These are phyloP conservation scores for Aspergillus sclerotialis DNA, from an alignment of 2,329 filamentous ascomycete genomes.

Conservation along the genomic window DNA sequence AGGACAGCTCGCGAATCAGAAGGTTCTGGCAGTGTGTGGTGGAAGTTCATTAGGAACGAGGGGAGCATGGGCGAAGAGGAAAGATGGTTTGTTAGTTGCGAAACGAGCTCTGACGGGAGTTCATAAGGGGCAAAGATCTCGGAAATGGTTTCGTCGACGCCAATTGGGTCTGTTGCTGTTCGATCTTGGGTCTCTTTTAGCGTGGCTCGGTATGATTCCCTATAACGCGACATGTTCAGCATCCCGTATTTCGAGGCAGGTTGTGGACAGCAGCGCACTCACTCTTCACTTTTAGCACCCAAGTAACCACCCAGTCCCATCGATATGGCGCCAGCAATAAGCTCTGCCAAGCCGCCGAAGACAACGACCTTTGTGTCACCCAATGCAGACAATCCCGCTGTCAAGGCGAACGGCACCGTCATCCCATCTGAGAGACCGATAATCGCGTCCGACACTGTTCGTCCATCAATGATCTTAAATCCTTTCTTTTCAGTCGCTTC, in stretches of 20 bases:
- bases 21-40: constrained; percentile 33
- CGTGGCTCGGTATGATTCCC: constrained; percentile 35
- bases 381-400: constrained; percentile 58
- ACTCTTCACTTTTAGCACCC: constrained; percentile 48
- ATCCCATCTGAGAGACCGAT: constrained; percentile 73
- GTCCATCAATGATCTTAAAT: constrained; percentile 26
- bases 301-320: constrained; percentile 73
- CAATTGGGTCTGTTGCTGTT: constrained; percentile 23
- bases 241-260: too few relatives aligned
- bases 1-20: constrained; percentile 30
- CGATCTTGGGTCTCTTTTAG: constrained; percentile 28
- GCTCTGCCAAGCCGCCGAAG: constrained; percentile 65
- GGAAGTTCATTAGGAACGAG: constrained; percentile 36
- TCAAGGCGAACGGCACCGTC: constrained; percentile 73
- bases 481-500: constrained; percentile 13
- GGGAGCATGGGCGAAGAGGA: constrained; percentile 29
- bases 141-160: constrained; percentile 23
- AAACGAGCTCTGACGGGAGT: constrained; percentile 27
- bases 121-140: constrained; percentile 35
- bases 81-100: constrained; percentile 30
- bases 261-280: too few relatives aligned
- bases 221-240: constrained; percentile 10
- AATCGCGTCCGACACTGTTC: constrained; percentile 52
- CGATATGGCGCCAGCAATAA: constrained; percentile 67
- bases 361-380: constrained; percentile 62